A percentile compares a stretch with the other conserved stretches of the same genome.
Evolutionary conservation across 352 stramenopile species (phyloP).

Genomic region (Globisporangium takayamanum): DNA sequence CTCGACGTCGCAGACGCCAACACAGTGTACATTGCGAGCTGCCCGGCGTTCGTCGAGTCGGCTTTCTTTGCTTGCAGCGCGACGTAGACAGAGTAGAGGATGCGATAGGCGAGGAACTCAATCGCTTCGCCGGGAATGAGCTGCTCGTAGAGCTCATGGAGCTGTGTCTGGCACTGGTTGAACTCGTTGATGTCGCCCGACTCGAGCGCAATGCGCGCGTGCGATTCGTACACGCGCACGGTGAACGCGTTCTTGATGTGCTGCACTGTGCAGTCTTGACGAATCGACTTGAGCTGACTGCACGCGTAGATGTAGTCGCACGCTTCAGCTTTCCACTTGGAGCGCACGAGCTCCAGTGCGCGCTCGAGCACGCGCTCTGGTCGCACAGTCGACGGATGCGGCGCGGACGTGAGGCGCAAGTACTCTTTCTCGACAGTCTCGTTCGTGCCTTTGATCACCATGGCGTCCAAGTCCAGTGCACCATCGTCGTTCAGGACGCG

Average conservation of each 20-base stretch:
- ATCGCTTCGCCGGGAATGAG: constrained; percentile 61
- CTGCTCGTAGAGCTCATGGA: constrained; percentile 85
- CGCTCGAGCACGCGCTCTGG: constrained; percentile 89
- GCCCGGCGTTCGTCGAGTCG: constrained; percentile 68
- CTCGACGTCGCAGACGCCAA: constrained; percentile 40
- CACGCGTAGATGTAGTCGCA: constrained; percentile 94
- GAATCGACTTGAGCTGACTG: constrained; percentile 98
- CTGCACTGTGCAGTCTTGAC: constrained; percentile 97
- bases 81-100: constrained; percentile 89
- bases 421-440: constrained; percentile 97
- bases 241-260: constrained; percentile 97
- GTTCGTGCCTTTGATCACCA: constrained; percentile 94
- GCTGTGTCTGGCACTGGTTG: constrained; percentile 92
- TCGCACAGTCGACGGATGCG: constrained; percentile 93
- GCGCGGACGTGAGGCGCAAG: constrained; percentile 94
- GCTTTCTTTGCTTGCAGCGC: constrained; percentile 83
- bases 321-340: constrained; percentile 80
- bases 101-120: constrained; percentile 86
- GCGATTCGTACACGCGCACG: constrained; percentile 96
- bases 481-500: constrained; percentile 72
- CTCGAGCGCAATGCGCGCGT: constrained; percentile 94
- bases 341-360: constrained; percentile 82
- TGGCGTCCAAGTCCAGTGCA: constrained; percentile 79
- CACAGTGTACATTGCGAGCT: constrained; percentile 83
- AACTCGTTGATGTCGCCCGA: constrained; percentile 95